These are phyloP conservation scores for Ophiostoma sp. DNA, from an alignment of 2,329 filamentous ascomycete genomes.

Conservation along the genomic window DNA sequence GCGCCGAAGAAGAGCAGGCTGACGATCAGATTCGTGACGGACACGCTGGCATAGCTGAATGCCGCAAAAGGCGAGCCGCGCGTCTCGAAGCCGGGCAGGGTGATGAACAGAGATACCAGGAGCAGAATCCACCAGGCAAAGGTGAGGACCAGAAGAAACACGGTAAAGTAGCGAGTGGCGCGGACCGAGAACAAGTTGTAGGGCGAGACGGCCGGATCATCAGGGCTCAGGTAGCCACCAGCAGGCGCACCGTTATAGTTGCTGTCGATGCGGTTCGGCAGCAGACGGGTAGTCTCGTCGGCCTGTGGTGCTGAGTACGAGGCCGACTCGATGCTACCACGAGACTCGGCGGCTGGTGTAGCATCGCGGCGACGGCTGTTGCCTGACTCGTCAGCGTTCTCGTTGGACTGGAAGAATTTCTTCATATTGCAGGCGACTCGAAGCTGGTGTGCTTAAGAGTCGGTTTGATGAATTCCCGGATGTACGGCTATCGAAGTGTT, in stretches of 20 bases:
- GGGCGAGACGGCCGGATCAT: conserved; percentile 80
- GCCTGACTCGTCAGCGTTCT: neutral
- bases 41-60: conserved; percentile 75
- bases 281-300: conserved; percentile 57
- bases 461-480: no score
- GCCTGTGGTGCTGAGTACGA: conserved; percentile 5
- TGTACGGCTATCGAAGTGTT: neutral
- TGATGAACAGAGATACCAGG: conserved; percentile 85
- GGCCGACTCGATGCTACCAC: conserved; percentile 17
- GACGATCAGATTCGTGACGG: conserved; percentile 68
- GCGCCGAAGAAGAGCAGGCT: conserved; percentile 81
- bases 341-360: conserved; percentile 3
- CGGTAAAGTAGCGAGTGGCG: conserved; percentile 68
- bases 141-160: conserved; percentile 67
- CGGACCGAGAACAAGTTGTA: conserved; percentile 94
- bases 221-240: conserved; percentile 59
- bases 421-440: neutral
- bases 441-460: neutral
- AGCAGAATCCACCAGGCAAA: conserved; percentile 92
- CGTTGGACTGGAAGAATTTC: conserved; percentile 9
- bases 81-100: conserved; percentile 76
- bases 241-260: conserved; percentile 16
- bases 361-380: conserved; percentile 11
- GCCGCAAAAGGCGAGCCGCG: conserved; percentile 90
- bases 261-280: conserved; percentile 61